Percentiles rank a stretch among this genome's conserved stretches.
Evolutionary conservation across 192 early-diverging fungal genomes (phyloP).

Genomic region (Chytriomyces confervae): DNA sequence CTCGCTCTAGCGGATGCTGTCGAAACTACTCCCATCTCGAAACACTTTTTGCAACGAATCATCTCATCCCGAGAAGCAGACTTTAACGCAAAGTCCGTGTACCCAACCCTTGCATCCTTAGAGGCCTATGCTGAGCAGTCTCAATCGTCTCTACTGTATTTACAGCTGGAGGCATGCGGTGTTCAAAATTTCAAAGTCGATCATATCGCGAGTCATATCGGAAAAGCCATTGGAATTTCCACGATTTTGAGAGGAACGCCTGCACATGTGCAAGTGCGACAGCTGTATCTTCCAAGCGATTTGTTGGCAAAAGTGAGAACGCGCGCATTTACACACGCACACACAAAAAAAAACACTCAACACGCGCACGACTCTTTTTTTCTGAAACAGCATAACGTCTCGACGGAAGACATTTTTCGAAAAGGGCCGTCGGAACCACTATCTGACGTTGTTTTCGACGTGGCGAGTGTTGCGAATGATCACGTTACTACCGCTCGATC

Average conservation of each 20-base stretch:
- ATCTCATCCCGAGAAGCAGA: slow-evolving; percentile 47
- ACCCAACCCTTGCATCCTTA: slow-evolving; percentile 73
- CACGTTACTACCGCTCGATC: slow-evolving; percentile 72
- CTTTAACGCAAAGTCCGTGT: slow-evolving; percentile 67
- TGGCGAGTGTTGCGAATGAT: slow-evolving; percentile 83
- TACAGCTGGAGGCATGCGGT: slow-evolving; percentile 86
- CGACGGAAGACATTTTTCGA: slow-evolving; percentile 76
- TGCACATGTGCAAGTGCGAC: slow-evolving; percentile 68
- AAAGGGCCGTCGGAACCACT: slow-evolving; percentile 58
- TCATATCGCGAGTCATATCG: slow-evolving; percentile 89
- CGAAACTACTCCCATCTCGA: slow-evolving; percentile 70
- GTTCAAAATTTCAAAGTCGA: slow-evolving; percentile 82
- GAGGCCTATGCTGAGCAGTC: slow-evolving; percentile 92
- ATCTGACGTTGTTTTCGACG: slow-evolving; percentile 81
- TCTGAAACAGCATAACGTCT: slow-evolving; percentile 67
- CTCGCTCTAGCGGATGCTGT: slow-evolving; percentile 69
- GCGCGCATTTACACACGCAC: background rate
- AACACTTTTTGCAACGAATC: slow-evolving; percentile 24
- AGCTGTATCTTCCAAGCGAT: slow-evolving; percentile 77
- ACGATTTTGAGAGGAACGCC: slow-evolving; percentile 78
- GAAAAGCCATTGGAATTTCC: slow-evolving; percentile 85
- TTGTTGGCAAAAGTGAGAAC: slow-evolving; percentile 74
- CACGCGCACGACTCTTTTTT: too few species aligned
- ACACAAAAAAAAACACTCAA: too few species aligned
- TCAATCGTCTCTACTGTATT: slow-evolving; percentile 82